Percentiles rank a stretch among this genome's conserved stretches.
These are phyloP conservation scores for Kuraishia molischiana DNA, from an alignment of 805 yeast species.

Conservation along the genomic window DNA sequence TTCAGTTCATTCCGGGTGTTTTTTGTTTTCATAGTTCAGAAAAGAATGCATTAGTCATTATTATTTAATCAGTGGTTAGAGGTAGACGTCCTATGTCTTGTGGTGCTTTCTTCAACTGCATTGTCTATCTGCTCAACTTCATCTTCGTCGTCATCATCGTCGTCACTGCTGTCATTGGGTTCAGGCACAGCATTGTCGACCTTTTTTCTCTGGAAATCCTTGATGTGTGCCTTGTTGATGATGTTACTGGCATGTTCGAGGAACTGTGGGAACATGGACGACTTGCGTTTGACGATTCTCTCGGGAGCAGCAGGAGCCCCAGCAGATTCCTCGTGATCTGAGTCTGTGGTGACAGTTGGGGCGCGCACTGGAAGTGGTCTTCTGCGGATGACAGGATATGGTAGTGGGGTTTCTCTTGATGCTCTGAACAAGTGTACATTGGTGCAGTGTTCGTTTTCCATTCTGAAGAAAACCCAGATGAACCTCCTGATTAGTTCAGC, in stretches of 20 bases:
- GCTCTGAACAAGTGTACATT: conserved; percentile 83
- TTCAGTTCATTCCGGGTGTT: not conserved
- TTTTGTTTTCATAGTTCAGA: not conserved
- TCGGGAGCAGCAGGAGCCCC: not conserved
- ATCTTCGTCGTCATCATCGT: conserved; percentile 12
- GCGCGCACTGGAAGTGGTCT: not conserved
- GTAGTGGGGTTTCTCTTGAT: conserved; percentile 77
- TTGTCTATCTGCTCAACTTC: conserved; percentile 17
- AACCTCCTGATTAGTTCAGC: conserved; percentile 80
- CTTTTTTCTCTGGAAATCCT: conserved; percentile 71
- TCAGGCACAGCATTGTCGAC: conserved; percentile 24
- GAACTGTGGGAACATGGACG: conserved; percentile 5
- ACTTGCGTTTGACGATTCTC: not conserved
- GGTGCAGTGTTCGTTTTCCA: conserved; percentile 94
- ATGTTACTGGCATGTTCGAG: conserved; percentile 40
- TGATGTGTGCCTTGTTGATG: conserved; percentile 69
- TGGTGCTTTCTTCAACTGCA: too few relatives aligned
- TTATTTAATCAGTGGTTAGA: not conserved
- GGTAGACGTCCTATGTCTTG: too few relatives aligned
- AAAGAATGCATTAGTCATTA: not conserved
- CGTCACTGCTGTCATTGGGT: conserved; percentile 13
- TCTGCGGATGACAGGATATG: conserved; percentile 44
- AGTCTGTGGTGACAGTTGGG: not conserved
- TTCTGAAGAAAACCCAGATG: conserved; percentile 84
- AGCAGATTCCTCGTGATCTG: not conserved